Evolutionary conservation across 139 green algal genomes (phyloP).

Genomic region (Trebouxia sp.): DNA sequence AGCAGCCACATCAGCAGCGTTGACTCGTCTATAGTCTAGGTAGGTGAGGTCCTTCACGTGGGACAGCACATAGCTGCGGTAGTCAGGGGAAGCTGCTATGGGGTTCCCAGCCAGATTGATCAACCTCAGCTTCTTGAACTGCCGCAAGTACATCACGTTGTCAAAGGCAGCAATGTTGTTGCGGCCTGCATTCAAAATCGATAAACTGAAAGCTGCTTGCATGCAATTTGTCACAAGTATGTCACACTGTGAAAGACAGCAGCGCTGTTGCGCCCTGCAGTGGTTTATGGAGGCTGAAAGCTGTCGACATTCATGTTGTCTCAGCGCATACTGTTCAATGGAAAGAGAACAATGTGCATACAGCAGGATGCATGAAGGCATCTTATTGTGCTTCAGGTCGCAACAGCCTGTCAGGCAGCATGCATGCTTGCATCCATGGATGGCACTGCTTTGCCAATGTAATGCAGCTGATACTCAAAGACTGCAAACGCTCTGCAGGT

Average conservation of each 20-base stretch:
- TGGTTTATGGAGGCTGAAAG: neutral
- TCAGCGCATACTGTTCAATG: neutral
- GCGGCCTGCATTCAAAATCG: slow-evolving; percentile 56
- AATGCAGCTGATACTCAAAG: too few species aligned
- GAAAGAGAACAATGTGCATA: too few species aligned
- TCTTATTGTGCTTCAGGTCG: too few species aligned
- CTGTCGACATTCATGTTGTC: neutral
- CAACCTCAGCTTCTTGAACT: slow-evolving; percentile 73
- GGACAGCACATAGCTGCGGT: slow-evolving; percentile 72
- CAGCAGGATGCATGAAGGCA: too few species aligned
- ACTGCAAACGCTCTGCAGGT: too few species aligned
- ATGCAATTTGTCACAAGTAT: neutral
- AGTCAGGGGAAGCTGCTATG: slow-evolving; percentile 71
- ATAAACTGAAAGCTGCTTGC: neutral
- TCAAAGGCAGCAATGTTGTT: slow-evolving; percentile 73
- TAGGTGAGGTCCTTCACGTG: slow-evolving; percentile 81
- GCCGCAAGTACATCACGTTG: slow-evolving; percentile 74
- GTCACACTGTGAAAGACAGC: neutral
- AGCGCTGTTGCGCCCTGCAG: neutral
- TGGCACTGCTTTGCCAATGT: too few species aligned
- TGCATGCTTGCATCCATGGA: too few species aligned
- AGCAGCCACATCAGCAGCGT: slow-evolving; percentile 47
- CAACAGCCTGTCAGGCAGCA: too few species aligned
- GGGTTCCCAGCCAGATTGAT: slow-evolving; percentile 84
- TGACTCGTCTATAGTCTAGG: slow-evolving; percentile 79